A percentile compares a stretch with the other conserved stretches of the same genome.
Evolutionary conservation across 2,329 filamentous ascomycete species (phyloP).

Genomic region (Botryotinia calthae): DNA sequence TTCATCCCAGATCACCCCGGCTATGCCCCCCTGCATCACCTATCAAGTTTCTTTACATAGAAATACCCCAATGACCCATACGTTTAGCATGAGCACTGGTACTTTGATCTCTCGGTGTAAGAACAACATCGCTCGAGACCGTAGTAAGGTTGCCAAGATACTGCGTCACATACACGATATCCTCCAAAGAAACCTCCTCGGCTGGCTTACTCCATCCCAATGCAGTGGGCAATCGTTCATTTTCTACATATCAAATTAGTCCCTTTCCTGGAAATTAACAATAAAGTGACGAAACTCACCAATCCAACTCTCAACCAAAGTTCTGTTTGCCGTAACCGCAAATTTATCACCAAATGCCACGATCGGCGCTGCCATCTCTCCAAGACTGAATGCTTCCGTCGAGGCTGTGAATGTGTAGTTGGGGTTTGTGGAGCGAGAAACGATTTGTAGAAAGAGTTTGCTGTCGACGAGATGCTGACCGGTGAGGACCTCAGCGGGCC

Average conservation of each 20-base stretch:
- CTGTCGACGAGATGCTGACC: background rate
- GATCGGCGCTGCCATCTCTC: background rate
- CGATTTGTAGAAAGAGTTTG: background rate
- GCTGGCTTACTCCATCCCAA: background rate
- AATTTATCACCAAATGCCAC: slow-evolving; percentile 11
- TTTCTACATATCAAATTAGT: background rate
- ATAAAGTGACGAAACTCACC: background rate
- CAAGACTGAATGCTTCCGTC: background rate
- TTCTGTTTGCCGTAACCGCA: background rate
- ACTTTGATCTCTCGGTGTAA: background rate
- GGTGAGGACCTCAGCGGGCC: background rate
- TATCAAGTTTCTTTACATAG: background rate
- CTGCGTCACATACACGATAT: background rate
- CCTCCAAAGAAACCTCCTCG: background rate
- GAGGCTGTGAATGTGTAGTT: background rate
- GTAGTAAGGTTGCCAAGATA: background rate
- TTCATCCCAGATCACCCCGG: background rate
- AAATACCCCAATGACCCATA: background rate
- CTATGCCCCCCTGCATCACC: background rate
- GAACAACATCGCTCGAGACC: background rate
- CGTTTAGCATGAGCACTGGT: background rate
- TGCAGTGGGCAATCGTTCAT: slow-evolving; percentile 1
- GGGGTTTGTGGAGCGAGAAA: background rate
- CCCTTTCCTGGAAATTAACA: fast-evolving
- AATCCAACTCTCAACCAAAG: background rate